These are phyloP conservation scores for Ceratocystis albifundus DNA, from an alignment of 2,329 filamentous ascomycete species.

Conservation along the genomic window DNA sequence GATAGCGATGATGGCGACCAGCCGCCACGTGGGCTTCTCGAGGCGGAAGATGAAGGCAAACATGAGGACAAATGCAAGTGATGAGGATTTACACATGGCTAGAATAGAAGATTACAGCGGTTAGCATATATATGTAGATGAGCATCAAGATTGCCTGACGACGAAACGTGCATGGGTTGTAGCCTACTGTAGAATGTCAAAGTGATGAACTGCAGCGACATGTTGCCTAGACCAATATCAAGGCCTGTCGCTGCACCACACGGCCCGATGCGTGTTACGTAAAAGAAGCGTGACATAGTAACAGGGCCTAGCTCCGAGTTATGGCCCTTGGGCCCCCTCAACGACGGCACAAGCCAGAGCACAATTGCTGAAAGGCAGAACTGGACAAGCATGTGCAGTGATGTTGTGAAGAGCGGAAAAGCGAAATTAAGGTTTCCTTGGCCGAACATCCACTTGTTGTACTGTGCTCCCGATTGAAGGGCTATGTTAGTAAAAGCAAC, in stretches of 20 bases:
- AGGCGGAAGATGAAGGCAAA: slow-evolving; percentile 93
- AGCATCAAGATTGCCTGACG: too few relatives aligned
- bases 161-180: too few relatives aligned
- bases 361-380: slow-evolving; percentile 68
- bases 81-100: slow-evolving; percentile 98
- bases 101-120: neutral
- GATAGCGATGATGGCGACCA: slow-evolving; percentile 74
- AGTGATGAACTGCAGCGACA: slow-evolving; percentile 88
- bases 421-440: slow-evolving; percentile 74
- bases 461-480: slow-evolving; percentile 39
- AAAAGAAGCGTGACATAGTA: slow-evolving; percentile 80
- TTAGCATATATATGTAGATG: too few relatives aligned
- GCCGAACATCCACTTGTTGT: slow-evolving; percentile 99
- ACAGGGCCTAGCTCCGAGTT: slow-evolving; percentile 41
- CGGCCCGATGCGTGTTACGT: slow-evolving; percentile 79
- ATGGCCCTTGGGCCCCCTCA: slow-evolving; percentile 53
- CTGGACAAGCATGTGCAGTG: slow-evolving; percentile 90
- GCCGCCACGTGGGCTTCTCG: slow-evolving; percentile 72
- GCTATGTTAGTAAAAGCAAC: slow-evolving; percentile 26
- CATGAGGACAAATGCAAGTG: slow-evolving; percentile 83
- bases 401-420: slow-evolving; percentile 90
- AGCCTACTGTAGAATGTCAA: slow-evolving; percentile 83
- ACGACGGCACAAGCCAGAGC: slow-evolving; percentile 67
- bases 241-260: slow-evolving; percentile 87
- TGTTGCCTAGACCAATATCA: slow-evolving; percentile 93